Base-by-base conservation (phyloP, 108 stramenopile species). In the Stephanodiscus triporus region DNA sequence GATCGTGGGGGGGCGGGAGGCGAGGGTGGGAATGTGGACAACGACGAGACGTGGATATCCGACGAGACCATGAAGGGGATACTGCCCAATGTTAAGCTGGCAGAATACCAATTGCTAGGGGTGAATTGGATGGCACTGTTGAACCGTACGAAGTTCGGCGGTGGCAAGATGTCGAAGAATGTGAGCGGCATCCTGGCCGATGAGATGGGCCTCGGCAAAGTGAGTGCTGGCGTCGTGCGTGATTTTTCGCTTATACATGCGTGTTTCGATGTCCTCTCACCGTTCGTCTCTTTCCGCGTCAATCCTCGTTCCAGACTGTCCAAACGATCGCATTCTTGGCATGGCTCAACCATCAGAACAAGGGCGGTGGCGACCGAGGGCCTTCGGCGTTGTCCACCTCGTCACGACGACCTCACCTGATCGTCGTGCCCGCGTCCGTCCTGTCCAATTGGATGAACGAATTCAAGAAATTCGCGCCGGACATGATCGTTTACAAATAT, bases 151-250 rank as follows among this genome's bases (percentile, higher is more conserved):
- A 87, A 83, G 32, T 88, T 85, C 57, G 73, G 70, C 29, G 62
- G 82, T 19, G 55, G 59, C 30, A 82, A 84, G 63, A 61, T 38
- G 23, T 68, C 55, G 27, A 73, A 77, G 36, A 88, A 85, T 65
- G 90, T 98, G 64, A 98, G 98, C 85, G 98, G 98, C 19, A 92
- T 99, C 43, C 84, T 99, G 63, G 97, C 97, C 3, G 98, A 98
- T 72, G 98, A 98, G 75, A 97, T 98, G 96, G 96, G 98, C 23
- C 77, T 95, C 50, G 94, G 90, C 36, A 82, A 83, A 63, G 72
- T 73, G 62, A 37, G 72, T 0, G 19, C 0, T 20, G 10, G 22
- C 7, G 11, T 47, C 22, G 2, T 47, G n/a, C n/a, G n/a, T n/a
- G n/a, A n/a, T 63, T 63, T 55, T 60, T 6, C 11, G 23, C 26